Evolutionary conservation across 352 stramenopile genomes (phyloP), one percentile per base, ranked within the genome.

Genomic region (Phytophthora cactorum): DNA sequence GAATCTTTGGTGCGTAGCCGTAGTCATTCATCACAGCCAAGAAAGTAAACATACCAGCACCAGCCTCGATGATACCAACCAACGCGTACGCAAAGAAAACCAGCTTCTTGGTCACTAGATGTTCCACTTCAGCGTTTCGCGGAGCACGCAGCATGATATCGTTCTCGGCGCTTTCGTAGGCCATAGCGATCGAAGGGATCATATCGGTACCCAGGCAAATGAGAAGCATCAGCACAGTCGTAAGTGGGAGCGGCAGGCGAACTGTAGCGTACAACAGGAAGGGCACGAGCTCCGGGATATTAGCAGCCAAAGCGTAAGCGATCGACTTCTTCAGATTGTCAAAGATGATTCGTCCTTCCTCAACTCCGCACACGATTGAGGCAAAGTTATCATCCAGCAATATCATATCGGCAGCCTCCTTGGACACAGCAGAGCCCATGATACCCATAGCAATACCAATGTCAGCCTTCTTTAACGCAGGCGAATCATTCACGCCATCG

Each of bases 371-470:
- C 51, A 99, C 93, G 68, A 99, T 99, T 2, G 95, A 98, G 1
- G 93, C 92, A 73, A 99, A 99, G 78, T 99, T 99, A 75, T 99
- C 96, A 79, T 99, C 90, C 27, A 98, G 74, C 10, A 99, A 66
- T 69, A 99, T 97, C 91, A 99, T 97, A 57, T 99, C 92, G n/a
- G 96, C 93, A 17, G 93, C 93, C 67, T 98, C 86, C 66, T 98
- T 98, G 36, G 96, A 96, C 5, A 99, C 97, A 57, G 97, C 96
- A 29, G 96, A 98, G 61, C 97, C 97, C 78, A 95, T 97, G 63
- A 98, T 98, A 63, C 97, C 97, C 97, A 99, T 99, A 3, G 97
- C 97, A 65, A 99, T 97, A 77, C 97, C 97, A 80, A 99, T 98
- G 68, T 99, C 96, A 5, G 97, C 97, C 72, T 97, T 92, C 72